Evolutionary conservation across 1,284 basidiomycete species (phyloP), one percentile per base, ranked within the genome.

Genomic region (Marasmius tenuissimus): DNA sequence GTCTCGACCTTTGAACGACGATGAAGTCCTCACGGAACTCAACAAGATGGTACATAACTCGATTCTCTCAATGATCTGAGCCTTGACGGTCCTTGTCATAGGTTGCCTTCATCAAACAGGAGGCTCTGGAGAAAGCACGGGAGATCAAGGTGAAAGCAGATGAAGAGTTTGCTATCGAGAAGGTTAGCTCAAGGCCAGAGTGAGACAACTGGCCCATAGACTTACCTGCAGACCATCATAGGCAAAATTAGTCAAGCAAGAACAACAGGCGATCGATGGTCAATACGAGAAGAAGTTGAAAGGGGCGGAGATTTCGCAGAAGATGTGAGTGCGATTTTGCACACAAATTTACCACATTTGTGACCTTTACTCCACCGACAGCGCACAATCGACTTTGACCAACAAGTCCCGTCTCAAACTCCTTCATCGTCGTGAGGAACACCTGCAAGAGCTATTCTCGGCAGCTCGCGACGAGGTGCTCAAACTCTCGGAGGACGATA

Each of bases 101-200:
- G 94, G 93, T 97, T 57, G 89, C 93, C 62, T 97, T 97, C 82
- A 97, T 97, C 84, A 95, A 93, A 77, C 96, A 97, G 75, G 96
- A 98, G 76, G 96, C 96, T 2, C 78, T 93, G 67, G 96, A 98
- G 80, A 98, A 98, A 78, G 95, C 94, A 0, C 83, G 96, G n/a
- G 96, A 98, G 79, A 94, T 98, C 68, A 91, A 86, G 68, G 93
- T 97, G 65, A 98, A 98, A 76, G 96, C 96, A 0, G 95, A 98
- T 66, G 95, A 97, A 76, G 96, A 98, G 78, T 98, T 97, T 73
- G 91, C 95, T 20, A 97, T 97, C 67, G 96, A 98, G 76, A 98
- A 98, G 86, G 95, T 93, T 47, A 18, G 52, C 20, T 14, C 52
- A 16, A n/a, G 27, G 16, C 14, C 35, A 37, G 8, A 35, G 18